phyloP scores from a whole-genome alignment of 805 yeast species.

The Yarrowia sp. region DNA sequence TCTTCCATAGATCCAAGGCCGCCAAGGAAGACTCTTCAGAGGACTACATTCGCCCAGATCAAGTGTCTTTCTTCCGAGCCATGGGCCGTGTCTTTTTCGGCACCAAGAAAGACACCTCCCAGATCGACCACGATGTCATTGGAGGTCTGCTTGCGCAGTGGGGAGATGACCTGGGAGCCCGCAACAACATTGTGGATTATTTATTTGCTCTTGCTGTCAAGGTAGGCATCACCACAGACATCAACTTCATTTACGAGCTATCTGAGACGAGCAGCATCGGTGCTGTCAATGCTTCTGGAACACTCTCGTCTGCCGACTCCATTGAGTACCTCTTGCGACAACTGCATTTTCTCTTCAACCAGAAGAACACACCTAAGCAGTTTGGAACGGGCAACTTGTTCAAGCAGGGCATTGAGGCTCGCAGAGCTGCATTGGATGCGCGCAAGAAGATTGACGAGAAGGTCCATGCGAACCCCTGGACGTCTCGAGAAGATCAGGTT shows the following conservation, averaged over 20 bases:
- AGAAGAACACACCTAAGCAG: neutral
- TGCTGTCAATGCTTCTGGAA: neutral
- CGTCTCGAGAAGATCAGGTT: neutral
- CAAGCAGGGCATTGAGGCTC: conserved; percentile 9
- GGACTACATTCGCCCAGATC: conserved; percentile 4
- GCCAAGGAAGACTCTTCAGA: neutral
- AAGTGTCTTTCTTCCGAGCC: conserved; percentile 2
- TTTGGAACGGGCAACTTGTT: neutral
- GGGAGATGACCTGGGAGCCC: conserved; percentile 11
- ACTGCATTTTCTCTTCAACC: neutral
- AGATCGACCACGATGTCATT: neutral
- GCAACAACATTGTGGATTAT: conserved; percentile 6
- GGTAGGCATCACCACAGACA: neutral
- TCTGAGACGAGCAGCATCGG: conserved; percentile 7
- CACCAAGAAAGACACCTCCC: conserved; percentile 8
- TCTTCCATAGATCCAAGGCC: neutral
- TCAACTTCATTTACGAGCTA: neutral
- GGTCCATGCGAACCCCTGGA: neutral
- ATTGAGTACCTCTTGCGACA: neutral
- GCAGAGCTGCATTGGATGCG: neutral
- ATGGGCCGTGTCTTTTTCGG: conserved; percentile 23
- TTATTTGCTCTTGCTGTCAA: conserved; percentile 4
- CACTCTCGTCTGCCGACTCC: neutral
- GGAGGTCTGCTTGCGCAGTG: conserved; percentile 1
- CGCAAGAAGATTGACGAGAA: neutral